Base-by-base conservation (phyloP, 2,329 filamentous ascomycete genomes). In the Trichoderma sp. region DNA sequence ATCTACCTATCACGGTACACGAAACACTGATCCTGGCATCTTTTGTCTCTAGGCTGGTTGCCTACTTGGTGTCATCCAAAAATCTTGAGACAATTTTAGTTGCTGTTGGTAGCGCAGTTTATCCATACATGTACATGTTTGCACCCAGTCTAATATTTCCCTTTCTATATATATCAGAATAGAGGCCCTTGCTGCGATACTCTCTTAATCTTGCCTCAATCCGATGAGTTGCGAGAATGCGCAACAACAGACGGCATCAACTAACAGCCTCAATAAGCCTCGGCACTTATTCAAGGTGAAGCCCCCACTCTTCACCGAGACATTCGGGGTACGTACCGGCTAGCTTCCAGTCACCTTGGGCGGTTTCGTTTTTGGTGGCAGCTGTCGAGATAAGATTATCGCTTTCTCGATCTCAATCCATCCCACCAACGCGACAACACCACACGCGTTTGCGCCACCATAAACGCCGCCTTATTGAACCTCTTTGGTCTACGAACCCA, bases 371-470 rank as follows among this genome's bases (percentile, higher is more conserved):
- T 16, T 21, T 31, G 45, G 45, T 53, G 45, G 45, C 45, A 24
- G 45, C n/a, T 53, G n/a, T 53, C n/a, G 11, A 56, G 50, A 56
- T 56, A 24, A 56, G 50, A 56, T 56, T 56, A 24, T 56, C 21
- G 50, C 21, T 56, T 56, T 24, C 65, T 62, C 16, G 14, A 62
- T 31, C 38, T 41, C 53, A 41, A 71, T 41, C 60, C 62, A 67
- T 67, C 71, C 71, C 71, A 67, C 71, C 63, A 67, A 74, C 71
- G 71, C 71, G 71, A 59, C 71, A 31, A 62, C 27, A 50, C 8
- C 50, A 66, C 50, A 71, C 67, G 50, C 67, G 67, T 60, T 60
- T 71, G 53, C 67, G 67, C 67, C 67, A 59, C 67, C 24, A 29
- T 18, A 35, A 60, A 9, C 60, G 31, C n/a, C 27, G n/a, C 33